Percentiles rank a stretch among this genome's conserved stretches.
phyloP scores from a whole-genome alignment of 1,139 yeast species.

The Nakaseomyces nivariensis region DNA sequence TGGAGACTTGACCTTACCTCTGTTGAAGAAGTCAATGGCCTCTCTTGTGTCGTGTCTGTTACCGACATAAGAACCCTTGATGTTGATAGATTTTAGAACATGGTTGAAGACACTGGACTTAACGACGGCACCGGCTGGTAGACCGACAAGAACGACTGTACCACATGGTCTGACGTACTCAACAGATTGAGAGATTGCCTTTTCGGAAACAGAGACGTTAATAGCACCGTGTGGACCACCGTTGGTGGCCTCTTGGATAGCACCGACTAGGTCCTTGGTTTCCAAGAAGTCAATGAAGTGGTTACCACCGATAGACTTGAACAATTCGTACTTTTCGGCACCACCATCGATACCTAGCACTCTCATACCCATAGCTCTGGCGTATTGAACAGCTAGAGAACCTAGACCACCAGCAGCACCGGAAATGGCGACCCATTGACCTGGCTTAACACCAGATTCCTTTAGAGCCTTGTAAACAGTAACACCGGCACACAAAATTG shows the following conservation, averaged over 20 bases:
- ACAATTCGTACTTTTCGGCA: conserved; percentile 50
- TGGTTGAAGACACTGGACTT: conserved; percentile 54
- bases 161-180: conserved; percentile 60
- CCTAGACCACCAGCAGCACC: conserved; percentile 82
- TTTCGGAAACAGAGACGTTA: conserved; percentile 63
- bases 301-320: conserved; percentile 55
- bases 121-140: conserved; percentile 65
- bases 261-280: conserved; percentile 47
- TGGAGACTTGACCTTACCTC: conserved; percentile 63
- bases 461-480: conserved; percentile 72
- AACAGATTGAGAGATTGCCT: conserved; percentile 54
- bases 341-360: conserved; percentile 73
- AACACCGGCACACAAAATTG: conserved; percentile 73
- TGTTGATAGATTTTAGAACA: conserved; percentile 53
- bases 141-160: conserved; percentile 63
- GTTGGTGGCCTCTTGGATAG: conserved; percentile 44
- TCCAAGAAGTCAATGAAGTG: conserved; percentile 53
- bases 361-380: conserved; percentile 62
- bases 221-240: conserved; percentile 75
- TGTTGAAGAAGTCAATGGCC: conserved; percentile 61
- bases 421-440: conserved; percentile 68
- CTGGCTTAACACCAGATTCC: conserved; percentile 53
- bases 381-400: conserved; percentile 64
- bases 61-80: conserved; percentile 70
- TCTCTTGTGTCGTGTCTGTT: conserved; percentile 73